Conservation (phyloP, 768 basidiomycete species). For the Boletus coccyginus region DNA sequence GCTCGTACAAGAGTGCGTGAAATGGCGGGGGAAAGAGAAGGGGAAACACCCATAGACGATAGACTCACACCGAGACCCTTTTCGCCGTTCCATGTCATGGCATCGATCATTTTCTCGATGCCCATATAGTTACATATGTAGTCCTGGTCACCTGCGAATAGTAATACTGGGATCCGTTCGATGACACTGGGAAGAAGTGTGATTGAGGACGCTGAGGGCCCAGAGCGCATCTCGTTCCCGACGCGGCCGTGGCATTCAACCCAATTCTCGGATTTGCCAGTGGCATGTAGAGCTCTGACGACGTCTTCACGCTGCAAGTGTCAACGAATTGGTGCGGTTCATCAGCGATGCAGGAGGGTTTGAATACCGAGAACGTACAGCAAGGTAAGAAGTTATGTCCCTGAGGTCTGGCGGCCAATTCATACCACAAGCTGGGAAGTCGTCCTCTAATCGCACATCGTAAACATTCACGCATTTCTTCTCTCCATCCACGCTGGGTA, state of each 20-base stretch:
- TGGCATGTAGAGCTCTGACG: constrained; percentile 78
- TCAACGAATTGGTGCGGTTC: neutral
- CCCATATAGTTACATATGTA: constrained; percentile 96
- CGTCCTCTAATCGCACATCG: constrained; percentile 88
- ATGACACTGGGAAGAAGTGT: constrained; percentile 76
- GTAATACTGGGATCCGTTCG: constrained; percentile 75
- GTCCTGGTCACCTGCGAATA: constrained; percentile 96
- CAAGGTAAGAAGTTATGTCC: constrained; percentile 73
- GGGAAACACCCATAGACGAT: neutral
- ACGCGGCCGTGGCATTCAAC: constrained; percentile 78
- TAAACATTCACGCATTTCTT: constrained; percentile 91
- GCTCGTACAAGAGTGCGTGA: neutral
- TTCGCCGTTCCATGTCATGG: constrained; percentile 82
- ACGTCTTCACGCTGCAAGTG: constrained; percentile 71
- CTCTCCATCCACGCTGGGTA: constrained; percentile 58
- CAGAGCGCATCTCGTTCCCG: constrained; percentile 55
- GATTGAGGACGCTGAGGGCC: constrained; percentile 63
- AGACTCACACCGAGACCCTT: constrained; percentile 77
- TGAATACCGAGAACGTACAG: constrained; percentile 48
- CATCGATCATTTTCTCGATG: constrained; percentile 79
- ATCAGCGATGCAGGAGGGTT: neutral
- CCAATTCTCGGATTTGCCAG: constrained; percentile 76
- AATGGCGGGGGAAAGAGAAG: neutral
- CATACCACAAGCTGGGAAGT: constrained; percentile 88
- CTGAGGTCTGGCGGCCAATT: constrained; percentile 93